Percentiles rank a stretch among this genome's conserved stretches.
Conservation (phyloP, 768 basidiomycete genomes). For the Pisolithus sp. region DNA sequence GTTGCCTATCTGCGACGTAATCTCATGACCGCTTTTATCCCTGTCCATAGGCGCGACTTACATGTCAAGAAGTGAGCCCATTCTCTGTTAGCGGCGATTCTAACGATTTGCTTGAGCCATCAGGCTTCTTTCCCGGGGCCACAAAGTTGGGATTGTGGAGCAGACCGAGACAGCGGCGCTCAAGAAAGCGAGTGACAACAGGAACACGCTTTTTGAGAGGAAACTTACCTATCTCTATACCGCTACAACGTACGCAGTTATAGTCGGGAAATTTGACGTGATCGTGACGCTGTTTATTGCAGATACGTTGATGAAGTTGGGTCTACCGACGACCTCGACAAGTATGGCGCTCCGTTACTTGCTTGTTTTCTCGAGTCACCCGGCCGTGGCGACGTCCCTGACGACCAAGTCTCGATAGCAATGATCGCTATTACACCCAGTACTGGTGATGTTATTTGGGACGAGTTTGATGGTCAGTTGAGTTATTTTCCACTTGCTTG, state of each 20-base stretch:
- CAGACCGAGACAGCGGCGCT: slow-evolving; percentile 86
- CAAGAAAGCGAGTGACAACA: slow-evolving; percentile 75
- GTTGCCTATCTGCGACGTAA: slow-evolving; percentile 67
- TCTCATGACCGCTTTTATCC: slow-evolving; percentile 70
- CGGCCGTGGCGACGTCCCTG: slow-evolving; percentile 7
- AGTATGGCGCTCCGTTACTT: slow-evolving; percentile 55
- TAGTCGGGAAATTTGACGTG: slow-evolving; percentile 5
- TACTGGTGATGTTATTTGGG: slow-evolving; percentile 92
- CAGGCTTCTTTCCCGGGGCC: slow-evolving; percentile 69
- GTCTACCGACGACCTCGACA: slow-evolving; percentile 57
- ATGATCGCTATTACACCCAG: slow-evolving; percentile 77
- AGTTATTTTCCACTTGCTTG: not conserved
- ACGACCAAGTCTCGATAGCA: slow-evolving; percentile 46
- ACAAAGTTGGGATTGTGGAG: slow-evolving; percentile 78
- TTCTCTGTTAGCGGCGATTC: not conserved
- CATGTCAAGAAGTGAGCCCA: slow-evolving; percentile 65
- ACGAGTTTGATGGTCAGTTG: slow-evolving; percentile 71
- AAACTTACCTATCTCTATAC: slow-evolving; percentile 78
- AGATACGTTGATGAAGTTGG: slow-evolving; percentile 83
- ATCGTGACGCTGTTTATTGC: slow-evolving; percentile 8
- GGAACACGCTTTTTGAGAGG: slow-evolving; percentile 66
- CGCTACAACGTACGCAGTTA: slow-evolving; percentile 64
- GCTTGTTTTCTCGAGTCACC: slow-evolving; percentile 63
- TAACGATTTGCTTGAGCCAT: not conserved
- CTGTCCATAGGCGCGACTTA: slow-evolving; percentile 57